Percentiles rank a stretch among this genome's conserved stretches.
Conservation (phyloP, 2,329 filamentous ascomycete genomes). For the Xylariaceae sp. region DNA sequence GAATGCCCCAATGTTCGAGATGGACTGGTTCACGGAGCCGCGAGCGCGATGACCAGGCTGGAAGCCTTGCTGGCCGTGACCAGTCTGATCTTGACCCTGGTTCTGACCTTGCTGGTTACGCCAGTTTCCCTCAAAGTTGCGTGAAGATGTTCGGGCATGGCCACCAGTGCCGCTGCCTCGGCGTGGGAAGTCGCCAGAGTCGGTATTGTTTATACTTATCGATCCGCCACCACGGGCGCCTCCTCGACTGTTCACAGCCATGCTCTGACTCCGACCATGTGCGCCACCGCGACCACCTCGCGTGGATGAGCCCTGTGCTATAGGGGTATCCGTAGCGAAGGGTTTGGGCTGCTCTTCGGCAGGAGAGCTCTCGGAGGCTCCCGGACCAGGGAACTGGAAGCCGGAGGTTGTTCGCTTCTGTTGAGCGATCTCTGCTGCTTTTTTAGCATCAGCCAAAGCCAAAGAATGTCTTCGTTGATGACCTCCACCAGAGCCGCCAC, state of each 20-base stretch:
- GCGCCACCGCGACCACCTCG: slow-evolving; percentile 61
- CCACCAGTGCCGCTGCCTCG: slow-evolving; percentile 69
- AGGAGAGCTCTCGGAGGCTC: slow-evolving; percentile 61
- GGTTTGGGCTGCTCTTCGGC: slow-evolving; percentile 61
- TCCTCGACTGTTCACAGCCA: slow-evolving; percentile 76
- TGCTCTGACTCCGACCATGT: slow-evolving; percentile 84
- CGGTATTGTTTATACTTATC: slow-evolving; percentile 51
- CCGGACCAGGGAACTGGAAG: slow-evolving; percentile 90
- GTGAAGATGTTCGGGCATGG: slow-evolving; percentile 80
- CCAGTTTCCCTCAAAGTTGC: slow-evolving; percentile 99
- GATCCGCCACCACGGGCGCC: slow-evolving; percentile 66
- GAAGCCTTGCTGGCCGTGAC: slow-evolving; percentile 68
- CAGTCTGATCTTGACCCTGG: slow-evolving; percentile 66
- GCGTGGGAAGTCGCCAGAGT: slow-evolving; percentile 70
- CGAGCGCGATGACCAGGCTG: slow-evolving; percentile 90
- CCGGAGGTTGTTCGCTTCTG: slow-evolving; percentile 93
- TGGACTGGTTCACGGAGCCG: slow-evolving; percentile 81
- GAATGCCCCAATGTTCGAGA: slow-evolving; percentile 82
- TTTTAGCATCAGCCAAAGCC: slow-evolving; percentile 93
- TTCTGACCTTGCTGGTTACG: slow-evolving; percentile 70
- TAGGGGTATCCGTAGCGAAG: slow-evolving; percentile 46
- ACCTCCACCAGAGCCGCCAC: slow-evolving; percentile 71
- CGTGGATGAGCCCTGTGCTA: slow-evolving; percentile 46
- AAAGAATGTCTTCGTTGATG: slow-evolving; percentile 95
- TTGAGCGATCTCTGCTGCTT: slow-evolving; percentile 93